Percentiles rank a stretch among this genome's conserved stretches.
These are phyloP conservation scores for Helotiales sp. DNA, from an alignment of 2,329 filamentous ascomycete species.

Conservation along the genomic window DNA sequence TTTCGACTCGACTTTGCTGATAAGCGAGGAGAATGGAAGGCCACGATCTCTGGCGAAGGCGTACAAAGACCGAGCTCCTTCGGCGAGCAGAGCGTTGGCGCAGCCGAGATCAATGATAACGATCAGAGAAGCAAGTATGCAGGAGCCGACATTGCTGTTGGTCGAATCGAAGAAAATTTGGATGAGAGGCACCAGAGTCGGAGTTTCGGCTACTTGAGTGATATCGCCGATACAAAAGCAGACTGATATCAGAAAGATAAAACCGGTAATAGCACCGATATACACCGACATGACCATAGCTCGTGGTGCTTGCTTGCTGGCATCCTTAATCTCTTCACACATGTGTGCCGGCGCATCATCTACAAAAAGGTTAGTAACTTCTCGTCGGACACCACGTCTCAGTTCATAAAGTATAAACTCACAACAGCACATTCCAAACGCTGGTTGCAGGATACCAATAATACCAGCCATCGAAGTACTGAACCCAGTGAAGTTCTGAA, in stretches of 20 bases:
- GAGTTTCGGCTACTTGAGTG: conserved; percentile 39
- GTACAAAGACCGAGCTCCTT: conserved; percentile 40
- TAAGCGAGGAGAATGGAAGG: conserved; percentile 48
- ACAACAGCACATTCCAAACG: conserved; percentile 54
- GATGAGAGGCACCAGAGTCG: conserved; percentile 49
- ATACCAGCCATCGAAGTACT: conserved; percentile 50
- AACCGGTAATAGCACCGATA: conserved; percentile 48
- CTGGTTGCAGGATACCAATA: conserved; percentile 53
- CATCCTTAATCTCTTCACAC: conserved; percentile 55
- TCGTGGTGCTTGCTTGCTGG: conserved; percentile 49
- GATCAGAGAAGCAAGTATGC: conserved; percentile 48
- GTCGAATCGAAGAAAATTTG: conserved; percentile 52
- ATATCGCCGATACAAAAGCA: conserved; percentile 55
- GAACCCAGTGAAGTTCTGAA: conserved; percentile 55
- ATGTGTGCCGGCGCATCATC: conserved; percentile 47
- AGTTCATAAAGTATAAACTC: conserved; percentile 13
- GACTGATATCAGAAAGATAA: conserved; percentile 48
- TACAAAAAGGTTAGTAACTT: conserved; percentile 3
- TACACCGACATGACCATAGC: conserved; percentile 48
- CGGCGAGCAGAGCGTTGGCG: conserved; percentile 39
- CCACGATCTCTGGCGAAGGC: conserved; percentile 52
- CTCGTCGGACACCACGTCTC: too few relatives aligned
- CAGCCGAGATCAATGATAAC: conserved; percentile 41
- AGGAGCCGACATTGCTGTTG: conserved; percentile 44
- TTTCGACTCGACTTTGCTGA: conserved; percentile 47